phyloP scores from a whole-genome alignment of 345 rosid species.

The Pistacia integerrima region DNA sequence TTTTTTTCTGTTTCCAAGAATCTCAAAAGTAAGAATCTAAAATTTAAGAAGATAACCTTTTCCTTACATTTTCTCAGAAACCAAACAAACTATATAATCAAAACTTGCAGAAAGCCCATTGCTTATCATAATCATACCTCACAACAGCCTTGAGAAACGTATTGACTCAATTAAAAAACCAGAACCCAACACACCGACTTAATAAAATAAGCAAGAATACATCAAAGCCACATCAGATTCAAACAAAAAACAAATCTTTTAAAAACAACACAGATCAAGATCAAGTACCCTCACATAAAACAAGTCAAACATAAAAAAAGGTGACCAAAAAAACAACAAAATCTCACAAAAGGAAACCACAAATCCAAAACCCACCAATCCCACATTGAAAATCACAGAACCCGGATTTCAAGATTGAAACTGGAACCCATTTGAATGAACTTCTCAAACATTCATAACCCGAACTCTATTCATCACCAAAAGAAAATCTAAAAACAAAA shows the following conservation, averaged over 20 bases:
- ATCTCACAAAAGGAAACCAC: neutral
- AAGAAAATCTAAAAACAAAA: constrained; percentile 3
- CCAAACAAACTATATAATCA: constrained; percentile 1
- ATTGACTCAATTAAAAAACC: neutral
- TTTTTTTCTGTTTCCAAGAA: neutral
- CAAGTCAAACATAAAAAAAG: constrained; percentile 5
- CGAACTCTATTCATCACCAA: constrained; percentile 5
- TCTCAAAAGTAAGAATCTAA: neutral
- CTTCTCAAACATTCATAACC: constrained; percentile 3
- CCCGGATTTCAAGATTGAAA: constrained; percentile 12
- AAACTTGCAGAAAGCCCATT: neutral
- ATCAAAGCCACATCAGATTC: neutral
- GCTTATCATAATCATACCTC: neutral
- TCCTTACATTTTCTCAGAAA: constrained; percentile 10
- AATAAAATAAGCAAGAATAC: neutral
- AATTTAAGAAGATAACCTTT: neutral
- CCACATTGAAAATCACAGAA: neutral
- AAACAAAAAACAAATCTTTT: neutral
- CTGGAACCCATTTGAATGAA: constrained; percentile 4
- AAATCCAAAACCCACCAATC: constrained; percentile 2
- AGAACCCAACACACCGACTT: neutral
- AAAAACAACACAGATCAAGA: constrained; percentile 25
- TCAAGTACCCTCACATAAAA: constrained; percentile 2
- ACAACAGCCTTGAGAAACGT: neutral
- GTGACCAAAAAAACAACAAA: neutral